Evolutionary conservation across 257 asterid genomes (phyloP).

Genomic region (Solanum tarapatanum): DNA sequence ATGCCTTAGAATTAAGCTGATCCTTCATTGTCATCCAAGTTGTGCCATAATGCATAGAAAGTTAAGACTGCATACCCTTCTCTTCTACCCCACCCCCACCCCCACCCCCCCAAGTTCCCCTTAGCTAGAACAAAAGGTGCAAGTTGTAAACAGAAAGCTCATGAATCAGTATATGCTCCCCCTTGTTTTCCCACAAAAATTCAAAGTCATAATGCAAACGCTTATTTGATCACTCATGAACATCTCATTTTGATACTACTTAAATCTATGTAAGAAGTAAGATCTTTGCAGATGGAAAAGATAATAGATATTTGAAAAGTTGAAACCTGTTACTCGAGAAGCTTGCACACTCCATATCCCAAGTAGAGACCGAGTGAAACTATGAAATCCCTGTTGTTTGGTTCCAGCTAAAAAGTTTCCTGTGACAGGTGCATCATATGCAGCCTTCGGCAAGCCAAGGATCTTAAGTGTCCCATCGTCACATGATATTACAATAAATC

Average conservation of each 20-base stretch:
- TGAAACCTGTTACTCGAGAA: conserved; percentile 58
- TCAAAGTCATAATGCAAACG: not conserved
- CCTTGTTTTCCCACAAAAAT: not conserved
- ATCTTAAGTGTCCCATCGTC: conserved; percentile 82
- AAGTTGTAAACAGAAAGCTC: not conserved
- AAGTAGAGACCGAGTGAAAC: conserved; percentile 46
- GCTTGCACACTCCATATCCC: conserved; percentile 74
- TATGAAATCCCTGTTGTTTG: conserved; percentile 45
- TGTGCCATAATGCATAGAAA: not conserved
- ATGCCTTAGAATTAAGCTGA: not conserved
- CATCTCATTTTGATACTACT: not conserved
- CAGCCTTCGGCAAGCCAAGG: conserved; percentile 47
- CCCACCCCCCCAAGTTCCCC: not conserved
- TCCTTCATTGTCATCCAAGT: not conserved
- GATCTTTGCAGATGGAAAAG: not conserved
- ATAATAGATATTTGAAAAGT: not conserved
- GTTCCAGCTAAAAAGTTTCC: conserved; percentile 38
- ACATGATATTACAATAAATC: conserved; percentile 53
- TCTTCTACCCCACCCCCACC: not conserved
- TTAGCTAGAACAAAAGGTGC: not conserved
- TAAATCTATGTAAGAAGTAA: not conserved
- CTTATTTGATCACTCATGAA: not conserved
- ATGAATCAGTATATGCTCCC: not conserved
- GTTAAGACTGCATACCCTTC: not conserved
- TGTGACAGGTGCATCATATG: conserved; percentile 47